phyloP scores from a whole-genome alignment of 2,329 filamentous ascomycete species.

The Fusarium continuum region DNA sequence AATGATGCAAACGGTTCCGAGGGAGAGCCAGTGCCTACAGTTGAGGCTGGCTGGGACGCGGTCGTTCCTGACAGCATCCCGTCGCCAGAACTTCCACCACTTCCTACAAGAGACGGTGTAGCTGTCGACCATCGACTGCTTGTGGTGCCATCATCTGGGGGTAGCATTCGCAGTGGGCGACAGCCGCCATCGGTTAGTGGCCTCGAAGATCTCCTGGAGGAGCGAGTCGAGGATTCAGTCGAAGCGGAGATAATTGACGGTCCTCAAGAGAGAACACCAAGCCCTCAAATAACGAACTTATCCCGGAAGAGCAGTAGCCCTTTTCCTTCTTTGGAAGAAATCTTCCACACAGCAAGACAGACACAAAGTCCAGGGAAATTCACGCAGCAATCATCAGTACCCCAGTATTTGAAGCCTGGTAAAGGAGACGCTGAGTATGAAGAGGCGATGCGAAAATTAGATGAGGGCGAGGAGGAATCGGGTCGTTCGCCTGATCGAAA shows the following conservation, averaged over 20 bases:
- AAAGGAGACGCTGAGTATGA: conserved; percentile 53
- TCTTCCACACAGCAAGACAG: conserved; percentile 54
- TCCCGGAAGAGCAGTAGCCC: conserved; percentile 48
- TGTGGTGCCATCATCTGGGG: conserved; percentile 39
- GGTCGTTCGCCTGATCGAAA: conserved; percentile 39
- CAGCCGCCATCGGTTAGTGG: conserved; percentile 58
- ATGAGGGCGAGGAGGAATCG: conserved; percentile 47
- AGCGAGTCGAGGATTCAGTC: conserved; percentile 31
- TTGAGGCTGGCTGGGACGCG: conserved; percentile 20
- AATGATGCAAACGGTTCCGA: conserved; percentile 16
- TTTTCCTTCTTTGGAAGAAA: conserved; percentile 49
- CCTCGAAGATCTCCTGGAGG: conserved; percentile 44
- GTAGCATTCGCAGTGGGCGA: conserved; percentile 58
- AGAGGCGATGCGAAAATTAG: conserved; percentile 55
- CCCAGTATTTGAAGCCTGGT: conserved; percentile 40
- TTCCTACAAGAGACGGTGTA: conserved; percentile 11
- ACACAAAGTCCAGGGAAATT: conserved; percentile 49
- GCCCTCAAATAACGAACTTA: conserved; percentile 22
- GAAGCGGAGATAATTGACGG: conserved; percentile 37
- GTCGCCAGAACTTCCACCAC: conserved; percentile 15
- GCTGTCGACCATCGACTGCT: conserved; percentile 12
- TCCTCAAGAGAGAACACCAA: conserved; percentile 20
- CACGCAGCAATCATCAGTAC: conserved; percentile 39
- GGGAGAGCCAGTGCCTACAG: not conserved
- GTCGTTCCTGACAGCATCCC: conserved; percentile 41